phyloP scores from a whole-genome alignment of 768 basidiomycete species.

The Sistotremastrum niveocremeum region DNA sequence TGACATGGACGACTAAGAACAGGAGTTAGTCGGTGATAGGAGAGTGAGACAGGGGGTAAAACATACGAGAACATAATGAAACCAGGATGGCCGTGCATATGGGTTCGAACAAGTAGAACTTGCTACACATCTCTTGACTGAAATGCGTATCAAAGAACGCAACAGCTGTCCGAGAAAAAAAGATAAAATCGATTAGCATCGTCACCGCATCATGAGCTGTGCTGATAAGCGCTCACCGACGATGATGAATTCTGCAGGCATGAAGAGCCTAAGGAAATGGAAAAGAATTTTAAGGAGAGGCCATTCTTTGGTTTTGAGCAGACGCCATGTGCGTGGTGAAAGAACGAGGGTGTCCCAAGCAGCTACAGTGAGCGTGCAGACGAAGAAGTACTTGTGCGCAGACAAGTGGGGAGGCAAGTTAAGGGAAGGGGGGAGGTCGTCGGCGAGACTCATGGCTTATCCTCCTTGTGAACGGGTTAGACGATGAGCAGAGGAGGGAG shows the following conservation, averaged over 20 bases:
- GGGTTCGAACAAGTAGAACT: conserved; percentile 76
- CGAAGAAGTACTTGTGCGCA: conserved; percentile 82
- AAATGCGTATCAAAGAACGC: conserved; percentile 76
- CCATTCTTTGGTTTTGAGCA: conserved; percentile 51
- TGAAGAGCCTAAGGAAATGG: conserved; percentile 60
- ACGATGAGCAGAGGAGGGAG: too few species aligned
- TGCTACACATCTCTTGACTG: conserved; percentile 34
- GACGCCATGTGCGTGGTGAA: conserved; percentile 63
- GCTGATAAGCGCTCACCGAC: conserved; percentile 35
- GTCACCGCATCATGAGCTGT: neutral
- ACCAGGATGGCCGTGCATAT: conserved; percentile 74
- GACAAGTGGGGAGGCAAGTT: conserved; percentile 64
- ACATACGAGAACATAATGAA: conserved; percentile 48
- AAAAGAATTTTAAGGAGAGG: conserved; percentile 66
- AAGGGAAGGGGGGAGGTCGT: conserved; percentile 46
- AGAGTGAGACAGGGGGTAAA: neutral
- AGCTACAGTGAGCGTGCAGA: conserved; percentile 79
- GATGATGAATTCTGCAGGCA: conserved; percentile 67
- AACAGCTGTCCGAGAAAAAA: conserved; percentile 36
- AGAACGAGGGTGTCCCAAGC: conserved; percentile 86
- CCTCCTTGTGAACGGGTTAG: too few species aligned
- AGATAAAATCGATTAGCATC: neutral
- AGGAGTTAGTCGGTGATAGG: neutral
- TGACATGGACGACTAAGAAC: conserved; percentile 47
- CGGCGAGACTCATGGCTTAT: too few species aligned